phyloP scores from a whole-genome alignment of 2,329 filamentous ascomycete species.

The Elsinoe perseae region DNA sequence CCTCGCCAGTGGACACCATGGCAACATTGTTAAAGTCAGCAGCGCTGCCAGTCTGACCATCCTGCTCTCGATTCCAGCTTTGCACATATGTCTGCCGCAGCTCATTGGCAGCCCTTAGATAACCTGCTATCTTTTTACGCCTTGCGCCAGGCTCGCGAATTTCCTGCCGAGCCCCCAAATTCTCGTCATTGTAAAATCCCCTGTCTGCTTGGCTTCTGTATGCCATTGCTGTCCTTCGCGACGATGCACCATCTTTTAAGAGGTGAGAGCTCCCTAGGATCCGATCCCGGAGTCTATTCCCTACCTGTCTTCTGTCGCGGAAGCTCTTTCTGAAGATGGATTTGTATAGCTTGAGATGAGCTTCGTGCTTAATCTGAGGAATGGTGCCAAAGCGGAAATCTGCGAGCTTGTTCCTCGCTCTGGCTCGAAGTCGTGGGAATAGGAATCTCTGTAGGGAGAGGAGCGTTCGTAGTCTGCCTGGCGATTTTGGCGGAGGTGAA shows the following conservation, averaged over 20 bases:
- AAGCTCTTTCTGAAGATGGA: conserved; percentile 59
- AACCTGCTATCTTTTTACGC: conserved; percentile 68
- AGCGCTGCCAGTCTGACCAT: conserved; percentile 49
- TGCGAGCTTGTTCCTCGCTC: conserved; percentile 58
- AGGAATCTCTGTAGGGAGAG: conserved; percentile 53
- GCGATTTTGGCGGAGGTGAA: conserved; percentile 14
- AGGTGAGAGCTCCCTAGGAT: conserved; percentile 21
- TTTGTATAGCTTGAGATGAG: conserved; percentile 70
- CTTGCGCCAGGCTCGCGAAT: conserved; percentile 58
- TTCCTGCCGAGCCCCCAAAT: conserved; percentile 30
- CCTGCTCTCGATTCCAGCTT: conserved; percentile 40
- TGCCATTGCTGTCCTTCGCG: conserved; percentile 27
- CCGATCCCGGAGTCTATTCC: conserved; percentile 4
- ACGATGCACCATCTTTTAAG: conserved; percentile 29
- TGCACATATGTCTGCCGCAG: conserved; percentile 59
- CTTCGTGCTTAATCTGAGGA: conserved; percentile 59
- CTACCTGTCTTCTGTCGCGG: conserved; percentile 22
- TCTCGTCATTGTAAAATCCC: conserved; percentile 30
- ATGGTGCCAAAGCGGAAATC: conserved; percentile 68
- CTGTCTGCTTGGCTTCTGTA: conserved; percentile 21
- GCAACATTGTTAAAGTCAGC: conserved; percentile 77
- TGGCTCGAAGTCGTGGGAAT: conserved; percentile 51
- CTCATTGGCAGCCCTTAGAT: conserved; percentile 64
- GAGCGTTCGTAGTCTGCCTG: conserved; percentile 18
- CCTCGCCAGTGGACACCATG: conserved; percentile 70